phyloP scores from a whole-genome alignment of 163 green algal species.

The Prototheca wickerhamii region DNA sequence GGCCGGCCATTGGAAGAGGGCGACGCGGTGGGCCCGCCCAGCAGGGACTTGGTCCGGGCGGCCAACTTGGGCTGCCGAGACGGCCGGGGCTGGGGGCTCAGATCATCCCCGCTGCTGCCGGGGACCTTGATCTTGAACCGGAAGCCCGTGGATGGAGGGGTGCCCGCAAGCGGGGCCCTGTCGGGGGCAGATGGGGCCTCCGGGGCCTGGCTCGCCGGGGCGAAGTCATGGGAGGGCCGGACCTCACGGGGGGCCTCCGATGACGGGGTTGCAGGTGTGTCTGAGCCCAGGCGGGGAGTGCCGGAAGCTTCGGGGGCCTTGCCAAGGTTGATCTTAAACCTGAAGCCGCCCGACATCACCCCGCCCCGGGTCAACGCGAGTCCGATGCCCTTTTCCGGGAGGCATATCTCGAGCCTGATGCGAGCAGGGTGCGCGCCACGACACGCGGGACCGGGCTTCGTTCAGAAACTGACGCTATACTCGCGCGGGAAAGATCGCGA shows the following conservation, averaged over 20 bases:
- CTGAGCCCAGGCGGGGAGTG: not conserved
- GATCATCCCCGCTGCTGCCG: not conserved
- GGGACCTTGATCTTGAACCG: conserved; percentile 3
- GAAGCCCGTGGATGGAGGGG: not conserved
- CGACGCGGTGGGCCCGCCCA: not conserved
- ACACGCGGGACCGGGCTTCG: not conserved
- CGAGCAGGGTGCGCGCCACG: not conserved
- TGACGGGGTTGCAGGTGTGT: not conserved
- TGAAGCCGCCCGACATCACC: not conserved
- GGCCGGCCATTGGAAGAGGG: not conserved
- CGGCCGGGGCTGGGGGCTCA: too few species aligned
- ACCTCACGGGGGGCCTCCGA: too few species aligned
- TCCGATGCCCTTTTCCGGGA: not conserved
- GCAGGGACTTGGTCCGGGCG: too few species aligned
- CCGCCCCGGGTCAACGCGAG: not conserved
- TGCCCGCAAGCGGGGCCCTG: not conserved
- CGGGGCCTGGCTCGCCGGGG: not conserved
- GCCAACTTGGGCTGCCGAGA: too few species aligned
- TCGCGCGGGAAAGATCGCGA: too few species aligned
- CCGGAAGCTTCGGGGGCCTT: not conserved
- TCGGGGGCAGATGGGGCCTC: not conserved
- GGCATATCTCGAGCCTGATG: not conserved
- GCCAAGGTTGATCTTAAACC: conserved; percentile 3
- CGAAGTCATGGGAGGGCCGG: too few species aligned
- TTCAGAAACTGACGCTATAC: not conserved